phyloP scores from a whole-genome alignment of 331 rosid genomes.

The Quercus phellos region DNA sequence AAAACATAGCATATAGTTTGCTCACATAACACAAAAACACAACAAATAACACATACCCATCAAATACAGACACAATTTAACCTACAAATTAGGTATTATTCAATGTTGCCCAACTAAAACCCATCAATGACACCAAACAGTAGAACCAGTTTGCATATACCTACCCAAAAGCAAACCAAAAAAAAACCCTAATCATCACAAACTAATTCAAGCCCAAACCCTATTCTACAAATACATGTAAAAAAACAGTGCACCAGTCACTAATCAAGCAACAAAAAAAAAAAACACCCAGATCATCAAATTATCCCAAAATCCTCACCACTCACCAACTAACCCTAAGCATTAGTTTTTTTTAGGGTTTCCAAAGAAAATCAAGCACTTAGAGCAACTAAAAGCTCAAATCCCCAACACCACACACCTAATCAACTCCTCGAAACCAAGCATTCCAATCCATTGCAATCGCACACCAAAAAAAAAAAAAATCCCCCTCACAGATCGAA shows the following conservation, averaged over 20 bases:
- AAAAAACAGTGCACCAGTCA: not conserved
- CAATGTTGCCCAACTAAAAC: not conserved
- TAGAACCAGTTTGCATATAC: not conserved
- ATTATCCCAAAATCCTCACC: not conserved
- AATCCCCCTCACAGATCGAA: slow-evolving; percentile 36
- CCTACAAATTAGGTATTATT: not conserved
- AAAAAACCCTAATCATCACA: not conserved
- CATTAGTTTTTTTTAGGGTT: slow-evolving; percentile 26
- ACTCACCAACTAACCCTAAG: slow-evolving; percentile 6
- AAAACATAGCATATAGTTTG: not conserved
- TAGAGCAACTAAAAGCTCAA: not conserved
- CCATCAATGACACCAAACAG: not conserved
- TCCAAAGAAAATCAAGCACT: not conserved
- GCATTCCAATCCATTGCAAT: not conserved
- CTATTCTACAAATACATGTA: not conserved
- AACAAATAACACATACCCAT: not conserved
- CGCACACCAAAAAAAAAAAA: no score
- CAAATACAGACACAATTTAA: not conserved
- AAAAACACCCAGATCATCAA: not conserved
- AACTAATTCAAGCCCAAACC: not conserved
- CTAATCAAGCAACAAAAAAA: slow-evolving; percentile 3
- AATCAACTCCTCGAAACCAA: slow-evolving; percentile 28
- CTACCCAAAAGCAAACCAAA: no score
- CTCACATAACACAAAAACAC: not conserved
- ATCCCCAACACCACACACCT: slow-evolving; percentile 4